Evolutionary conservation across 164 flowering plant genomes (phyloP), one percentile per base, ranked within the genome.

Genomic region (Chimonanthus salicifolius): DNA sequence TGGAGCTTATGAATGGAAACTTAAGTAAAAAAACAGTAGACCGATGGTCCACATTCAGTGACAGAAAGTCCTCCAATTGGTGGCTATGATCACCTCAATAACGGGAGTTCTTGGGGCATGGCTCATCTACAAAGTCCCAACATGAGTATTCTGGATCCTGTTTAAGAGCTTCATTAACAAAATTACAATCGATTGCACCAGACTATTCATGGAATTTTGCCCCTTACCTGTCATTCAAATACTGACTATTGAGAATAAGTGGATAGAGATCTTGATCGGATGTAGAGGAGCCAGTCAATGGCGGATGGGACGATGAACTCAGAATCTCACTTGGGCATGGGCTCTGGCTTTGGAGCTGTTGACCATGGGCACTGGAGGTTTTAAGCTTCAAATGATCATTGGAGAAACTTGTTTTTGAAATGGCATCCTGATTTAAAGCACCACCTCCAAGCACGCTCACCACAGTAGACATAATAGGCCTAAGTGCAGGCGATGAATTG

Each of bases 361-460:
- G 48, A 44, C n/a, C 47, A 16, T 71, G 65, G 49, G 49, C 68
- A 68, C 47, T 60, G 63, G 74, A 74, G 18, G 62, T 78, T 67
- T 51, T 69, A 21, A 21, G 15, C n/a, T 51, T 76, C 69, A 44
- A 18, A 47, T 74, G 13, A 46, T 73, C 79, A 49, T 21, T 49
- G 60, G 67, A 46, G 33, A 69, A 13, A 62, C 47, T 45, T 49
- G 80, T 33, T 47, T 76, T 70, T 1, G 71, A 18, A 58, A 48
- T 63, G 2, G 70, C n/a, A 2, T 77, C 81, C 47, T 49, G 67
- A 43, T 81, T 73, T 54, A 44, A 62, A 44, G 64, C 54, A 54
- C 60, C 78, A 20, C 92, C 92, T 80, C 85, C 88, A 49, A 80
- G 90, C 87, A 88, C 84, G 81, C 87, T 84, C 47, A 85, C 87